A percentile compares a stretch with the other conserved stretches of the same genome.
Conservation (phyloP, 1,139 yeast species). For the Torulaspora pretoriensis region DNA sequence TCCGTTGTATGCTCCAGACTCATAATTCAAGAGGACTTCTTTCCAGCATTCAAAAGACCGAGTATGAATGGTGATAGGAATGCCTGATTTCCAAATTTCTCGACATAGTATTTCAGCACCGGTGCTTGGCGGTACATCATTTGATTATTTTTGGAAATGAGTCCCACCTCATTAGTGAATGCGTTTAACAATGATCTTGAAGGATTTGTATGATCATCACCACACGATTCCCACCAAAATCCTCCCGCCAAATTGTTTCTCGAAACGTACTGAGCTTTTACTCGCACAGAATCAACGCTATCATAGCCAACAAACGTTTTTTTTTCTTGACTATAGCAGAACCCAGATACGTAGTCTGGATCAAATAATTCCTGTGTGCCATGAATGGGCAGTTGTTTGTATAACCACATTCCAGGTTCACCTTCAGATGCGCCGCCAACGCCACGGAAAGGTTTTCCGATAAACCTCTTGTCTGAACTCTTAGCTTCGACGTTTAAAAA, state of each 20-base stretch:
- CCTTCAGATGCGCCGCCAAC: slow-evolving; percentile 46
- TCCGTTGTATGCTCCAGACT: too few species aligned
- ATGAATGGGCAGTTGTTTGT: slow-evolving; percentile 48
- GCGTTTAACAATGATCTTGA: slow-evolving; percentile 41
- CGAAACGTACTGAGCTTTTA: slow-evolving; percentile 58
- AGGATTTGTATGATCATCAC: slow-evolving; percentile 45
- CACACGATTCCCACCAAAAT: slow-evolving; percentile 93
- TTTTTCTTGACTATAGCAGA: slow-evolving; percentile 43
- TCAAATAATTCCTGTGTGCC: slow-evolving; percentile 50
- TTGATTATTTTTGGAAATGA: slow-evolving; percentile 12
- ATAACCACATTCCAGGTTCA: slow-evolving; percentile 52
- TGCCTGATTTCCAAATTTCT: slow-evolving; percentile 18
- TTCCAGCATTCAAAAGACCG: neutral
- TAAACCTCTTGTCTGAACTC: slow-evolving; percentile 19
- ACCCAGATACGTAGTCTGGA: slow-evolving; percentile 52
- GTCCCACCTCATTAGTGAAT: slow-evolving; percentile 19
- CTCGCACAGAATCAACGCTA: slow-evolving; percentile 47
- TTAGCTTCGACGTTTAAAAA: slow-evolving; percentile 45
- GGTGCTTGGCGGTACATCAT: slow-evolving; percentile 21
- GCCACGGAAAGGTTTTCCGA: slow-evolving; percentile 45
- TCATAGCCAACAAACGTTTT: slow-evolving; percentile 62
- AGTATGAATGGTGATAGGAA: slow-evolving; percentile 18
- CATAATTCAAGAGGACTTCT: too few species aligned
- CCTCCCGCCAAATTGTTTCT: slow-evolving; percentile 65
- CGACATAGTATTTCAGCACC: slow-evolving; percentile 23